Evolutionary conservation across 495 filamentous ascomycete species (phyloP).

Genomic region (Lasiosphaeriaceae sp.): DNA sequence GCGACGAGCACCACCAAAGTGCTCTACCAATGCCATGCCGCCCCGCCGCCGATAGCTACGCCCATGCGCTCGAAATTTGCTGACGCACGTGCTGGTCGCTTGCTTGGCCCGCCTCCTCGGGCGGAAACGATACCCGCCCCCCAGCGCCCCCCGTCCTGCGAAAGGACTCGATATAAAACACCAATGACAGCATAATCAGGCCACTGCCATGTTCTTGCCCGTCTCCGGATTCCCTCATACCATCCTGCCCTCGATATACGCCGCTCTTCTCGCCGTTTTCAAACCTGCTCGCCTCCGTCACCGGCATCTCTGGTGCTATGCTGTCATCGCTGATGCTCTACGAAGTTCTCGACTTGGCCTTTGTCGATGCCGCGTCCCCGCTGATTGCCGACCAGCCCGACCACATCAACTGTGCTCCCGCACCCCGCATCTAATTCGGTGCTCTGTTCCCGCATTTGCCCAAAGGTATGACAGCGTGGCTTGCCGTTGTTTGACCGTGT

Average conservation of each 20-base stretch:
- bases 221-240: neutral
- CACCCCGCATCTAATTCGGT: neutral
- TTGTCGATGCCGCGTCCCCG: neutral
- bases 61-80: too few species aligned
- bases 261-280: neutral
- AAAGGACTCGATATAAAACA: conserved; percentile 6
- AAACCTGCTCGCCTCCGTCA: conserved; percentile 5
- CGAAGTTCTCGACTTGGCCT: neutral
- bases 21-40: neutral
- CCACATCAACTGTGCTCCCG: conserved; percentile 1
- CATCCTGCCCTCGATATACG: neutral
- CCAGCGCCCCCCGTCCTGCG: neutral
- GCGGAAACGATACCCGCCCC: neutral
- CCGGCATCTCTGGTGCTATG: neutral
- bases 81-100: neutral
- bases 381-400: neutral
- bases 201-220: conserved; percentile 2
- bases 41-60: neutral
- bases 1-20: neutral
- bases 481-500: neutral
- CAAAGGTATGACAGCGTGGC: neutral
- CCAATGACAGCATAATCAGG: conserved; percentile 13
- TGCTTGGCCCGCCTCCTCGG: neutral
- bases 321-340: neutral
- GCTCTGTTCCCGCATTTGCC: neutral